phyloP scores from a whole-genome alignment of 1,284 basidiomycete species.

The Gomphus bonarii region DNA sequence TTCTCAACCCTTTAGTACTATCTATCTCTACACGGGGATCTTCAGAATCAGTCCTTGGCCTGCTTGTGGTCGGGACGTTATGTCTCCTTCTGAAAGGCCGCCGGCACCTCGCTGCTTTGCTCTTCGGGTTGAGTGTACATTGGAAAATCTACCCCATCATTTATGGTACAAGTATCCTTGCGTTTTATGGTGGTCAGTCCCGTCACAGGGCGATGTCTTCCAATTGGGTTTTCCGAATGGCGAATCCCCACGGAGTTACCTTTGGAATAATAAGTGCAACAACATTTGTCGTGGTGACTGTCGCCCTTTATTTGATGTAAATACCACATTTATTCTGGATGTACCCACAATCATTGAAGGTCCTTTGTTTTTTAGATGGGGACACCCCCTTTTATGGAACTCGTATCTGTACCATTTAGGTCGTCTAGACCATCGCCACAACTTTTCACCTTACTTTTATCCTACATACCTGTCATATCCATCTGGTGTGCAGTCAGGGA shows the following conservation, averaged over 20 bases:
- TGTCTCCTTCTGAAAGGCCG: constrained; percentile 40
- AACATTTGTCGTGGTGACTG: constrained; percentile 62
- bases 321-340: constrained; percentile 22
- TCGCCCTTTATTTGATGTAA: constrained; percentile 68
- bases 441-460: constrained; percentile 97
- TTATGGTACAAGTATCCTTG: constrained; percentile 73
- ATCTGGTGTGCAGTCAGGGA: neutral
- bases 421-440: constrained; percentile 92
- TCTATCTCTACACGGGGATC: constrained; percentile 96
- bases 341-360: neutral
- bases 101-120: constrained; percentile 41
- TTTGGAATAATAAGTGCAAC: constrained; percentile 62
- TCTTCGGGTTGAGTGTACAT: constrained; percentile 75
- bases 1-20: constrained; percentile 90
- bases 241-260: constrained; percentile 48
- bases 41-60: constrained; percentile 81
- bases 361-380: constrained; percentile 61
- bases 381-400: constrained; percentile 83
- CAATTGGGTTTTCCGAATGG: constrained; percentile 29
- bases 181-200: constrained; percentile 37
- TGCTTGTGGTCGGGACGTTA: constrained; percentile 73
- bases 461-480: constrained; percentile 73
- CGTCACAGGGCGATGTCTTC: constrained; percentile 17
- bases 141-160: constrained; percentile 96
- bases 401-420: constrained; percentile 91